Percentiles rank a stretch among this genome's conserved stretches.
phyloP scores from a whole-genome alignment of 192 early-diverging fungal species.

The Coemansia sp. region DNA sequence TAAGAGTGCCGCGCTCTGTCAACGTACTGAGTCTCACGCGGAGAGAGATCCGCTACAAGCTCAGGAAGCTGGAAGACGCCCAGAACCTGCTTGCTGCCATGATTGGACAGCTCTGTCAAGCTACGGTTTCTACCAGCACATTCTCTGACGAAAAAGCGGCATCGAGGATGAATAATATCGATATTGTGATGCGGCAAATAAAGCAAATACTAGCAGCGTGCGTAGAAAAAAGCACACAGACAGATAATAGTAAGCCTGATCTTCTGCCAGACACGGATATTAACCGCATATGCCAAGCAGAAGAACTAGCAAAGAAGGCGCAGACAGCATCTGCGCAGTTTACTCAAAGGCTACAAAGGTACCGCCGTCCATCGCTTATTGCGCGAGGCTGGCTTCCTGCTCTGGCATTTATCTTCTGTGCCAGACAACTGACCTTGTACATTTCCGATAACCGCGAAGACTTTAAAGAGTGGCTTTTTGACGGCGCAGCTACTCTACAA shows the following conservation, averaged over 20 bases:
- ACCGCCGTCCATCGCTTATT: conserved; percentile 47
- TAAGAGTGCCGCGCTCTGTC: conserved; percentile 17
- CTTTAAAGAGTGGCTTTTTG: conserved; percentile 53
- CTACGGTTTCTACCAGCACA: not conserved
- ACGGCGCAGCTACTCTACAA: conserved; percentile 57
- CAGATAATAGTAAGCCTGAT: not conserved
- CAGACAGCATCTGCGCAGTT: conserved; percentile 16
- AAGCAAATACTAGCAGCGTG: not conserved
- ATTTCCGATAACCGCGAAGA: conserved; percentile 55
- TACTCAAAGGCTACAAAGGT: conserved; percentile 27
- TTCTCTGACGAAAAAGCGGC: not conserved
- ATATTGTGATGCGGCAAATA: not conserved
- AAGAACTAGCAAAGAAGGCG: conserved; percentile 12
- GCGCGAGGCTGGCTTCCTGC: conserved; percentile 74
- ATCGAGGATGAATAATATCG: not conserved
- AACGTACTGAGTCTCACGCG: conserved; percentile 56
- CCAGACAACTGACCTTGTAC: conserved; percentile 52
- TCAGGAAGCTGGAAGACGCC: conserved; percentile 44
- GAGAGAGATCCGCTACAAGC: conserved; percentile 63
- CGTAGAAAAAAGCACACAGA: not conserved
- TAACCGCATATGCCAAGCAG: not conserved
- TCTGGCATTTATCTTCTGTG: conserved; percentile 40
- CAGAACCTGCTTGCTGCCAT: conserved; percentile 61
- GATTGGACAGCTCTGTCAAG: conserved; percentile 62
- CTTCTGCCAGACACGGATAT: not conserved